Conservation (phyloP, 2,329 filamentous ascomycete species). For the Aspergillus hortae region DNA sequence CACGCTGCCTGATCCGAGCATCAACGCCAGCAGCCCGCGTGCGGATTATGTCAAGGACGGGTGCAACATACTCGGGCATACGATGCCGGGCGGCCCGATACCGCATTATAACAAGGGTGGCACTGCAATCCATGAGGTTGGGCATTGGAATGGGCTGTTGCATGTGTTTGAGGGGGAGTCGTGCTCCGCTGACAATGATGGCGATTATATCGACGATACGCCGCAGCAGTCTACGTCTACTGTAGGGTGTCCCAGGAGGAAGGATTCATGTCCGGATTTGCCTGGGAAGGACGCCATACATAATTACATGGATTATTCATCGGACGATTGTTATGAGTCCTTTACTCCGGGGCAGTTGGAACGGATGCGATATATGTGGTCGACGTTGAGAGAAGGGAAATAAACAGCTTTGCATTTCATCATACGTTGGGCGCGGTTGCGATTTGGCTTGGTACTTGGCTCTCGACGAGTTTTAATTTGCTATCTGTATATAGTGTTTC, state of each 20-base stretch:
- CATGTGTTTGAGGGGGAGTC: constrained; percentile 44
- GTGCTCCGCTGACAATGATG: constrained; percentile 30
- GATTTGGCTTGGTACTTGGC: no score
- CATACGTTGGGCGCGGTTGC: no score
- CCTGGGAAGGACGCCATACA: constrained; percentile 51
- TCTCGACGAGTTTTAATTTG: no score
- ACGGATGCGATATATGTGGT: constrained; percentile 53
- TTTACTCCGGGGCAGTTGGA: constrained; percentile 51
- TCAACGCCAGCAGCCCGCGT: constrained; percentile 34
- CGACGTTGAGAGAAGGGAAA: constrained; percentile 37
- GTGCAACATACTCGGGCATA: constrained; percentile 56
- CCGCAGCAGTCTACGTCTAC: constrained; percentile 53
- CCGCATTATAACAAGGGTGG: constrained; percentile 48
- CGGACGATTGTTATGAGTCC: constrained; percentile 52
- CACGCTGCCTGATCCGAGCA: constrained; percentile 44
- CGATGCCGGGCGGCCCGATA: constrained; percentile 52
- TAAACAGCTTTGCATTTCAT: constrained; percentile 20
- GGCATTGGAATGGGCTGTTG: constrained; percentile 46
- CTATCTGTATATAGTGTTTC: no score
- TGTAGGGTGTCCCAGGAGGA: constrained; percentile 51
- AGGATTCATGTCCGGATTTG: constrained; percentile 49
- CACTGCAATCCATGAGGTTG: constrained; percentile 47
- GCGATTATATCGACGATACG: constrained; percentile 45
- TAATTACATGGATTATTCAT: constrained; percentile 60
- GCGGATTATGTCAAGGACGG: constrained; percentile 50